Percentiles rank a stretch among this genome's conserved stretches.
phyloP scores from a whole-genome alignment of 306 rosid genomes.

The Glycyrrhiza uralensis region DNA sequence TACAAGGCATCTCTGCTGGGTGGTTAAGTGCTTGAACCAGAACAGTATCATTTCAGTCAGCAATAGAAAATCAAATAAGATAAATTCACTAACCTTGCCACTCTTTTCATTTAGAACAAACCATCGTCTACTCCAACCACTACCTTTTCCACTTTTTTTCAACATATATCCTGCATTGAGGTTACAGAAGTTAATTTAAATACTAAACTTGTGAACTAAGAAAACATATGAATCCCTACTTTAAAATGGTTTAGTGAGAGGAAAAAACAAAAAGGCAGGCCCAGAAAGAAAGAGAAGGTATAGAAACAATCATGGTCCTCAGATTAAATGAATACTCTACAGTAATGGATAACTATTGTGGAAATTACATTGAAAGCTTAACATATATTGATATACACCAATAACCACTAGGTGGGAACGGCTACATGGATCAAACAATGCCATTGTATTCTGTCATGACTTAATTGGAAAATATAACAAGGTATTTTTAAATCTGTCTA shows the following conservation, averaged over 20 bases:
- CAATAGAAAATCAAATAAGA: neutral
- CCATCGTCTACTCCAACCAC: slow-evolving; percentile 59
- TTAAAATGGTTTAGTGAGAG: slow-evolving; percentile 2
- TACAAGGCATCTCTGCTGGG: slow-evolving; percentile 3
- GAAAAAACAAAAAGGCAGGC: neutral
- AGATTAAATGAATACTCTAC: neutral
- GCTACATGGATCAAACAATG: neutral
- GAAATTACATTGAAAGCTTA: neutral
- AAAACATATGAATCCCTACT: neutral
- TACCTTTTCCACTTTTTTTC: slow-evolving; percentile 51
- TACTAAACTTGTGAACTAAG: slow-evolving; percentile 11
- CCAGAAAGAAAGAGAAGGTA: neutral
- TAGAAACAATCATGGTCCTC: slow-evolving; percentile 12
- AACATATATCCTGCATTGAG: slow-evolving; percentile 48
- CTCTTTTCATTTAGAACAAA: slow-evolving; percentile 56
- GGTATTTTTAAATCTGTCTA: neutral
- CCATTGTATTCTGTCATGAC: neutral
- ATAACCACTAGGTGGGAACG: neutral
- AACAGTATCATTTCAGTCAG: neutral
- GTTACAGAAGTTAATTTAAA: slow-evolving; percentile 19
- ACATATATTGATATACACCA: slow-evolving; percentile 2
- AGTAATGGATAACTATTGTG: neutral
- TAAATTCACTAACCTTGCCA: slow-evolving; percentile 52
- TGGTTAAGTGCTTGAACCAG: neutral
- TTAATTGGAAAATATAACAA: neutral